Evolutionary conservation across 2,329 filamentous ascomycete species (phyloP), one percentile per base, ranked within the genome.

Genomic region (Neophaeococcomyces aloes): DNA sequence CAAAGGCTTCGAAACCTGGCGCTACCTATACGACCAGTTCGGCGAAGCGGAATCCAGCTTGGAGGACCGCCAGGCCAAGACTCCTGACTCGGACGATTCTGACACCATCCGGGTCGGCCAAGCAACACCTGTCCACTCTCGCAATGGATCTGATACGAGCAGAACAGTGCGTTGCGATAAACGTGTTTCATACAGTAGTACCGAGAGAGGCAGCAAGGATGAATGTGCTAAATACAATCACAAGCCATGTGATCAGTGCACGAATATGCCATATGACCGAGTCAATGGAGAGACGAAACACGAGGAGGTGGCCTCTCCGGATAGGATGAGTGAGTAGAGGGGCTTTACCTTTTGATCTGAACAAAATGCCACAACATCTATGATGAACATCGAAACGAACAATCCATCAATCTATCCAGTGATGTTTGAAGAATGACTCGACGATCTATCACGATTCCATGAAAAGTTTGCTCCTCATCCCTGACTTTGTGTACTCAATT

Each of bases 91-190:
- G 6, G 39, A 42, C 5, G 39, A 42, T 18, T 42, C 39, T n/a
- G 39, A 42, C 18, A 58, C 91, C 78, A 65, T 98, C 96, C 66
- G 98, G 96, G 61, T 93, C 86, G n/a, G 98, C 84, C 69, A 86
- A 71, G 0, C 85, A 88, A 42, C 76, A 75, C 51, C 81, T 75
- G 1, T 88, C 88, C 29, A 19, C 13, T 23, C 17, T 13, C 35
- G 35, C 7, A 10, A 23, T 7, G 25, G 19, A 7, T 38, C 35
- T 19, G 35, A 38, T 3, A 19, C 23, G 23, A 27, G 35, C 10
- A 14, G 13, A 11, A 38, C 21, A 19, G 25, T 38, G 25, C 35
- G 35, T 38, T 38, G 13, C 13, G 13, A 19, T 10, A 38, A 23
- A 23, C 14, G 35, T 25, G 35, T 13, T n/a, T 38, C 35, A 3